Percentiles rank a stretch among this genome's conserved stretches.
phyloP scores from a whole-genome alignment of 2,329 filamentous ascomycete genomes.

The Xylaria multiplex region DNA sequence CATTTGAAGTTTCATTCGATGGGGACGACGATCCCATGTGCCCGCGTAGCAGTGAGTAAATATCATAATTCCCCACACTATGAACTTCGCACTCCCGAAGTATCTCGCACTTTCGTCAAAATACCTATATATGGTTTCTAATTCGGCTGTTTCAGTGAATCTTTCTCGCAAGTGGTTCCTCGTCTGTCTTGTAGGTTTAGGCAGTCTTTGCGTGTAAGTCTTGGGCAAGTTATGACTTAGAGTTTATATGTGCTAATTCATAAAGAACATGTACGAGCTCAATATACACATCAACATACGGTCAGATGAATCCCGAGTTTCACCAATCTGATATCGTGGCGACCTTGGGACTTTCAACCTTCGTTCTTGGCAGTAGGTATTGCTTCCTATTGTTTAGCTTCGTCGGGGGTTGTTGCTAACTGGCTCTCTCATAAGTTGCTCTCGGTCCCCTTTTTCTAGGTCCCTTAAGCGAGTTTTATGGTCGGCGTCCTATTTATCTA shows the following conservation, averaged over 20 bases:
- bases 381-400: constrained; percentile 54
- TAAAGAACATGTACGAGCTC: constrained; percentile 82
- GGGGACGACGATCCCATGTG: constrained; percentile 77
- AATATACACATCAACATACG: constrained; percentile 88
- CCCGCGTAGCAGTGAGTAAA: constrained; percentile 67
- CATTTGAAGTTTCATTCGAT: constrained; percentile 80
- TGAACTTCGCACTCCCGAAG: background rate
- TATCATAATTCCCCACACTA: too few relatives aligned
- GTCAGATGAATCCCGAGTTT: constrained; percentile 80
- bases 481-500: constrained; percentile 83
- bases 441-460: constrained; percentile 71
- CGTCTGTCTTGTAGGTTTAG: constrained; percentile 75
- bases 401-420: constrained; percentile 14
- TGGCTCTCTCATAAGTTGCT: constrained; percentile 50
- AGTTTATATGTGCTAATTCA: background rate
- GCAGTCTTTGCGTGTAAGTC: constrained; percentile 86
- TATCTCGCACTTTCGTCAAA: background rate
- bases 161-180: constrained; percentile 80
- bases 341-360: constrained; percentile 82
- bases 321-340: constrained; percentile 75
- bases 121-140: constrained; percentile 1
- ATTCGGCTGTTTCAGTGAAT: constrained; percentile 51
- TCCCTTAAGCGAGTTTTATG: constrained; percentile 81
- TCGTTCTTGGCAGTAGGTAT: constrained; percentile 76
- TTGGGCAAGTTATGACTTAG: too few relatives aligned